These are phyloP conservation scores for Phialocephala sp. DNA, from an alignment of 2,329 filamentous ascomycete genomes.

Conservation along the genomic window DNA sequence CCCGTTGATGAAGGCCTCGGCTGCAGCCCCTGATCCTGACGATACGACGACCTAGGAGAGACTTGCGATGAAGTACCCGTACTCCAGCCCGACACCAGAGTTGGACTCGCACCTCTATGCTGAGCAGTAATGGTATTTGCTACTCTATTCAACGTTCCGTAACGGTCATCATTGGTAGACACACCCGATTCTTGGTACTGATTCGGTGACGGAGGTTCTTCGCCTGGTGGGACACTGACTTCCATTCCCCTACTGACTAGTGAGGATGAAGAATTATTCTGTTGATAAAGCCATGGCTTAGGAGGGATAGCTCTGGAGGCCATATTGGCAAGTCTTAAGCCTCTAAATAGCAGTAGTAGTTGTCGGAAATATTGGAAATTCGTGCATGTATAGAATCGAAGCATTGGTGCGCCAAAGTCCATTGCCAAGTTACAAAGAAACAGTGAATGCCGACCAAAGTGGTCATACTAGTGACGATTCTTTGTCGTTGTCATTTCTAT, in stretches of 20 bases:
- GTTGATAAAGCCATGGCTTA: neutral
- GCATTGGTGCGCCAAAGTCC: neutral
- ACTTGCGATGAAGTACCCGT: neutral
- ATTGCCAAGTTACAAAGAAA: neutral
- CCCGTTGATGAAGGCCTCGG: neutral
- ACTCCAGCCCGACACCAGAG: neutral
- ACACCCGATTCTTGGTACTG: neutral
- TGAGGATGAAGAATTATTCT: neutral
- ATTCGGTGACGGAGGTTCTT: neutral
- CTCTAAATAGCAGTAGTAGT: neutral
- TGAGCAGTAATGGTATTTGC: constrained; percentile 2
- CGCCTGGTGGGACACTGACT: neutral
- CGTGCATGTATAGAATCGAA: neutral
- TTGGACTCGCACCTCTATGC: neutral
- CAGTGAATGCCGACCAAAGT: neutral
- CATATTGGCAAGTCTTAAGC: neutral
- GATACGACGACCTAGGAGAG: neutral
- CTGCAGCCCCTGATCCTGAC: neutral
- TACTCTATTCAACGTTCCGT: neutral
- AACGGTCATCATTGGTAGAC: neutral
- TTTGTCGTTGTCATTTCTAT: neutral
- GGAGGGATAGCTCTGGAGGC: neutral
- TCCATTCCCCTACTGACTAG: neutral
- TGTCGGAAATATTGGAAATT: no score
- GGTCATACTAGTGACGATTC: neutral